phyloP scores from a whole-genome alignment of 805 yeast genomes.

The Kodamaea lidongshanica region DNA sequence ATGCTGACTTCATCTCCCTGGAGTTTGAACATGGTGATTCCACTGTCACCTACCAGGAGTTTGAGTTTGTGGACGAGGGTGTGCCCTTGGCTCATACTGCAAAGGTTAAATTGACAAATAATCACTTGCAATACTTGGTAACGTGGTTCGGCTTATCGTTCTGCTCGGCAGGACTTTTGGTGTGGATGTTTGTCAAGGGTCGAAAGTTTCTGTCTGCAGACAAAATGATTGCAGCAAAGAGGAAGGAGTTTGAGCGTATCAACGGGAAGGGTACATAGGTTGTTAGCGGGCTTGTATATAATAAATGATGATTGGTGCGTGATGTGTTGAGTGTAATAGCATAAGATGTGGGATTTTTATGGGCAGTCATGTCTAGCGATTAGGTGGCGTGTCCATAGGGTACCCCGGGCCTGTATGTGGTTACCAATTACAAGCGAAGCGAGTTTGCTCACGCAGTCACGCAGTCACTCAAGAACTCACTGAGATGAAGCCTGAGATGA shows the following conservation, averaged over 20 bases:
- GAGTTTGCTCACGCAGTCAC: no score
- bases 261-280: no score
- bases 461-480: no score
- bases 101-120: conserved; percentile 75
- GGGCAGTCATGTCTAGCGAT: no score
- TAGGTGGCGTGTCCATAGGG: no score
- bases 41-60: conserved; percentile 36
- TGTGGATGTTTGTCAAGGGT: conserved; percentile 26
- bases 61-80: conserved; percentile 67
- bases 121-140: conserved; percentile 84
- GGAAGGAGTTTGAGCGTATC: conserved; percentile 30
- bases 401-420: no score
- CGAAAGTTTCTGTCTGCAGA: conserved; percentile 32
- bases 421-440: no score
- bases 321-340: neutral
- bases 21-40: conserved; percentile 19
- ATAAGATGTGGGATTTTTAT: neutral
- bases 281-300: neutral
- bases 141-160: conserved; percentile 92
- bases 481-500: no score
- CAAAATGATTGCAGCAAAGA: conserved; percentile 34
- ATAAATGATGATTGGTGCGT: conserved; percentile 1
- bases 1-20: conserved; percentile 18
- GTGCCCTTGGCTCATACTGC: conserved; percentile 85
- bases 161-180: conserved; percentile 63